phyloP scores from a whole-genome alignment of 768 basidiomycete species.

The Psilocybe sp. region DNA sequence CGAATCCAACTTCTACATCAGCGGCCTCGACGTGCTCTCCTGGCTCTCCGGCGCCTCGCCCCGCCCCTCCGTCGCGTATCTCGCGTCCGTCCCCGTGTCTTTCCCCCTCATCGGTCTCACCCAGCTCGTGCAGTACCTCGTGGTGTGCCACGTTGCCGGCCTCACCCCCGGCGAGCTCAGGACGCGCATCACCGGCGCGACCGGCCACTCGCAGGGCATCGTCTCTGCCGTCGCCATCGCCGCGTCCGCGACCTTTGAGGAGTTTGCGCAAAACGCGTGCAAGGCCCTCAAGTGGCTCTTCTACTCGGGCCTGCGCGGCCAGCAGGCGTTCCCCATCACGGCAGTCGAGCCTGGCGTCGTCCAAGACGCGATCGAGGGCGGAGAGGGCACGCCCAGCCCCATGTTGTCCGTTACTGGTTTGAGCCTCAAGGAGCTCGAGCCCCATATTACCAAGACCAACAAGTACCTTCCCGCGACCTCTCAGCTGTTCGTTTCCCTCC shows the following conservation, averaged over 20 bases:
- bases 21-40: constrained; percentile 77
- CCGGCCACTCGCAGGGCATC: constrained; percentile 97
- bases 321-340: constrained; percentile 91
- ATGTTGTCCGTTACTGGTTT: constrained; percentile 93
- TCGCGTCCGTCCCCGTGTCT: constrained; percentile 91
- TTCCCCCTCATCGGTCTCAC: constrained; percentile 96
- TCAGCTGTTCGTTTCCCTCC: constrained; percentile 80
- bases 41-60: constrained; percentile 76
- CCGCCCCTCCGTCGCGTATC: constrained; percentile 80
- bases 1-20: constrained; percentile 64
- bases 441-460: constrained; percentile 86
- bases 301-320: constrained; percentile 89
- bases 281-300: constrained; percentile 93
- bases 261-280: constrained; percentile 69
- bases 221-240: constrained; percentile 91
- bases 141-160: constrained; percentile 71
- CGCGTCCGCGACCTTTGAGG: constrained; percentile 71
- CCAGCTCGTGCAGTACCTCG: constrained; percentile 90
- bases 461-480: constrained; percentile 77
- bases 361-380: constrained; percentile 84
- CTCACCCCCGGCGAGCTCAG: constrained; percentile 81
- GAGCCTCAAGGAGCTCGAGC: constrained; percentile 68
- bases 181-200: constrained; percentile 74
- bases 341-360: constrained; percentile 87
- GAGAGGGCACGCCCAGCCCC: constrained; percentile 89